Evolutionary conservation across 345 rosid genomes (phyloP).

Genomic region (Murraya paniculata): DNA sequence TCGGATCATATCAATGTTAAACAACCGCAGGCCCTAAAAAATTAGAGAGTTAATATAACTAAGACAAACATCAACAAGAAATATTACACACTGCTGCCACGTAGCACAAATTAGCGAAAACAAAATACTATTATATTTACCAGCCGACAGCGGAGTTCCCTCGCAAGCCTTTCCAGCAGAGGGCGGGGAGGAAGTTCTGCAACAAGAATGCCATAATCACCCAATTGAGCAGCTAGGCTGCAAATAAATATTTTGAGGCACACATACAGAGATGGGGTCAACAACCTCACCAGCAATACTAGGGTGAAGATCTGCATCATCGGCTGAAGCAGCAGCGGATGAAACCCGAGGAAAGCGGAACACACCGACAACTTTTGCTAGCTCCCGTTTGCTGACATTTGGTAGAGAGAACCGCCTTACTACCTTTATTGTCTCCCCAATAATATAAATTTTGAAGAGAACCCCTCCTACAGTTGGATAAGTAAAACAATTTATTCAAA

Average conservation of each 20-base stretch:
- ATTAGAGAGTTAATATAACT: not conserved
- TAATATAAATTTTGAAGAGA: conserved; percentile 75
- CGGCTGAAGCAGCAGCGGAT: conserved; percentile 83
- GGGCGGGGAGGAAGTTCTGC: conserved; percentile 88
- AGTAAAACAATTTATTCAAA: conserved; percentile 3
- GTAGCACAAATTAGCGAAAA: conserved; percentile 7
- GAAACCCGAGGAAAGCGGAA: conserved; percentile 80
- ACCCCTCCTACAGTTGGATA: conserved; percentile 59
- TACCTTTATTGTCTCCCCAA: conserved; percentile 83
- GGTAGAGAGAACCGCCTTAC: conserved; percentile 80
- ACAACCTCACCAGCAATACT: conserved; percentile 55
- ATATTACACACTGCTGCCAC: not conserved
- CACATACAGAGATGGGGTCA: not conserved
- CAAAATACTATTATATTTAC: conserved; percentile 26
- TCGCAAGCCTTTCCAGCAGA: conserved; percentile 71
- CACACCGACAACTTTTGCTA: conserved; percentile 56
- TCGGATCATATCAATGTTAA: conserved; percentile 88
- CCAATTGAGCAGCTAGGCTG: not conserved
- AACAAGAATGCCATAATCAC: conserved; percentile 22
- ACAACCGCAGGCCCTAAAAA: conserved; percentile 68
- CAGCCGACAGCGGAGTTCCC: conserved; percentile 65
- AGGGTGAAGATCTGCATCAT: conserved; percentile 80
- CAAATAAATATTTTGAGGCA: not conserved
- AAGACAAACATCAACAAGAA: not conserved
- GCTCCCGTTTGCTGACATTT: conserved; percentile 53